Conservation (phyloP, 2,329 filamentous ascomycete species). For the Lachnellula suecica region DNA sequence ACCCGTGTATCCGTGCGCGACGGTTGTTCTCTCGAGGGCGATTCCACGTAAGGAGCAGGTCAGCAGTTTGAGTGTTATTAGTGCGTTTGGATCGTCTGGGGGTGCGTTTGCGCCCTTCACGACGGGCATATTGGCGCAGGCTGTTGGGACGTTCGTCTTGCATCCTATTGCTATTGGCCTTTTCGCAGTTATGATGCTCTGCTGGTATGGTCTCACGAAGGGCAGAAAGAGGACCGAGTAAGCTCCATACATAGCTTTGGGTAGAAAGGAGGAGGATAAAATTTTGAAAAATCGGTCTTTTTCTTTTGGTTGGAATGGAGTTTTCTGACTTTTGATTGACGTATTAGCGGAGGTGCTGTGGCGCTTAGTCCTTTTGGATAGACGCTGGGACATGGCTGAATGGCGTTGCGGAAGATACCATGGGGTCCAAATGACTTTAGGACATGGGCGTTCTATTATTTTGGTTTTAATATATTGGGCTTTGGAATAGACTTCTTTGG, state of each 20-base stretch:
- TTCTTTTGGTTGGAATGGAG: background rate
- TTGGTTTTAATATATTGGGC: background rate
- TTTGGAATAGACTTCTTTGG: background rate
- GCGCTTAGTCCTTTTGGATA: constrained; percentile 17
- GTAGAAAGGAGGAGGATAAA: background rate
- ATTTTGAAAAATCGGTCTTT: background rate
- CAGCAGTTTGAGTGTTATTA: constrained; percentile 65
- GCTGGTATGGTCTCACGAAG: constrained; percentile 61
- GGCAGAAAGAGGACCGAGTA: constrained; percentile 61
- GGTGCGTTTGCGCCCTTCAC: constrained; percentile 61
- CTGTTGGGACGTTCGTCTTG: constrained; percentile 46
- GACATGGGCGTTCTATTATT: constrained; percentile 15
- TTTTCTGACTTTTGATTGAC: no score
- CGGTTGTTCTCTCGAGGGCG: constrained; percentile 60
- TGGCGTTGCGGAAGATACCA: constrained; percentile 16
- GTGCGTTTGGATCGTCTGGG: constrained; percentile 67
- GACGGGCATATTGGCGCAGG: constrained; percentile 46
- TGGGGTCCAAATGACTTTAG: constrained; percentile 19
- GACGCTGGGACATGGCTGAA: constrained; percentile 26
- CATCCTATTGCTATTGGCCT: constrained; percentile 62
- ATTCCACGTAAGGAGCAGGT: constrained; percentile 61
- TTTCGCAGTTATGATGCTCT: constrained; percentile 63
- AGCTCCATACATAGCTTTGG: background rate
- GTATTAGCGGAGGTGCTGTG: constrained; percentile 21
- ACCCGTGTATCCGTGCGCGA: constrained; percentile 75